Evolutionary conservation across 164 flowering plant genomes (phyloP), one percentile per base, ranked within the genome.

Genomic region (Vitis riparia): DNA sequence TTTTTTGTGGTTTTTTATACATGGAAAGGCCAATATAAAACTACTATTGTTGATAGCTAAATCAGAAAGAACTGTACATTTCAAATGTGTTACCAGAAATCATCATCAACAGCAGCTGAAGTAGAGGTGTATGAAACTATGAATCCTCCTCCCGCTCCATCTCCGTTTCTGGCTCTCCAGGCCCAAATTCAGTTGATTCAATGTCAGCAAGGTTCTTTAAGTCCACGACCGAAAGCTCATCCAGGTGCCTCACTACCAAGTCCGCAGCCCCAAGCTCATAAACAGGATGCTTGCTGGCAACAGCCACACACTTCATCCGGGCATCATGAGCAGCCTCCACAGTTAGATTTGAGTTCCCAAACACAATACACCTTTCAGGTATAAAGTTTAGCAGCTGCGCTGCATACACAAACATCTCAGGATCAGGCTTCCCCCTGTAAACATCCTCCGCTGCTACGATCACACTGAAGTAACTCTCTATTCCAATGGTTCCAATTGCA

Each of bases 251-350:
- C 69, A 95, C 99, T 64, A 95, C 92, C 90, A 95, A 72, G 70
- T 95, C 99, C 3, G 99, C 99, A 51, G 99, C 99, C 29, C 87
- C 86, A 44, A 95, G 92, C 73, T 95, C 99, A 66, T 93, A 95
- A 44, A 85, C 78, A 7, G 97, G 99, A 66, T 91, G 99, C 79
- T 91, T 95, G 79, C 97, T 90, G 16, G 98, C 97, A 57, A 95
- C 93, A 32, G 94, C 99, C 32, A 95, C 94, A 76, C 99, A 95
- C 79, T 93, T 95, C 99, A 95, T 95, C 23, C 80, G 80, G 1
- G 88, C 94, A 84, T 95, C 99, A 73, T 88, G 99, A 1, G 98
- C 98, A 66, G 98, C 99, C 84, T 95, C 98, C 62, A 95, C 89
- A 0, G 94, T 93, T 15, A 81, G 88, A 68, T 93, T 95, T 0